Percentiles rank a stretch among this genome's conserved stretches.
phyloP scores from a whole-genome alignment of 208 protist genomes.

The Wallacemonas sp. region DNA sequence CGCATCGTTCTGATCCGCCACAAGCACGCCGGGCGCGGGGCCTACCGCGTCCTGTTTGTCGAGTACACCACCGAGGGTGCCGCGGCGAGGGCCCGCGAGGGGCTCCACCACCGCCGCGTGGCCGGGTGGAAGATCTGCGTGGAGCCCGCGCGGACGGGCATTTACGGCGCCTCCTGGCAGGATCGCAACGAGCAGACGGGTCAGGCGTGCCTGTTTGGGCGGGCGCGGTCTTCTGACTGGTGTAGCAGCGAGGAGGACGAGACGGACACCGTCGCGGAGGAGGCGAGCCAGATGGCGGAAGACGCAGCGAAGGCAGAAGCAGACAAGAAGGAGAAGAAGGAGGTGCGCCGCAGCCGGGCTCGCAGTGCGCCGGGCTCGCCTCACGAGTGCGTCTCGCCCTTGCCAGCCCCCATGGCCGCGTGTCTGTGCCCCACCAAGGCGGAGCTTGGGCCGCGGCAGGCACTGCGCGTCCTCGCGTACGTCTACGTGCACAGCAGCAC shows the following conservation, averaged over 20 bases:
- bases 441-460: neutral
- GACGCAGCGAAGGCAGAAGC: no score
- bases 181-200: neutral
- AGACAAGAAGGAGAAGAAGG: no score
- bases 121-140: neutral
- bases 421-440: neutral
- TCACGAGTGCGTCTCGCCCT: no score
- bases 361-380: no score
- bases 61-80: slow-evolving; percentile 39
- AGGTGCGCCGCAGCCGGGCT: no score
- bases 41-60: slow-evolving; percentile 51
- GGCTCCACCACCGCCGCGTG: neutral
- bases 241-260: neutral
- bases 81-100: neutral
- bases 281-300: no score
- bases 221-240: neutral
- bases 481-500: neutral
- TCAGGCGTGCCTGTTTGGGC: neutral
- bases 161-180: neutral
- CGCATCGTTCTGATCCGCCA: slow-evolving; percentile 22
- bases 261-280: neutral
- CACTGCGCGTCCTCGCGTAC: slow-evolving; percentile 4
- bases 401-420: no score
- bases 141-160: neutral
- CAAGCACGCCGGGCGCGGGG: neutral